Conservation (phyloP, 2,329 filamentous ascomycete genomes). For the Dactylonectria macrodidyma region DNA sequence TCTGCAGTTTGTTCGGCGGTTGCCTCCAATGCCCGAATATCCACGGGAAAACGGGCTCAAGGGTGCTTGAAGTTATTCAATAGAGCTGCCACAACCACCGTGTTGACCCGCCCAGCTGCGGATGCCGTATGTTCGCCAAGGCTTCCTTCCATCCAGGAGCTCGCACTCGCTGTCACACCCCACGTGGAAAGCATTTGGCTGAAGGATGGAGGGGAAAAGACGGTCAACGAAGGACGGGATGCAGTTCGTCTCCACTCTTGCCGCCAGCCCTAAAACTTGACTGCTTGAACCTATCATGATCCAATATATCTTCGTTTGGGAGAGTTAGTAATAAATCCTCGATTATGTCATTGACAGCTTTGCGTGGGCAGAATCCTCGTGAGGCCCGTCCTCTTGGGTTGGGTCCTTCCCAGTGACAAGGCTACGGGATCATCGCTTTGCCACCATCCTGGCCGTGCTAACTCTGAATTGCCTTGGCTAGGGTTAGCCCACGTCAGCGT, state of each 20-base stretch:
- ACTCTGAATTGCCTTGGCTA: slow-evolving; percentile 9
- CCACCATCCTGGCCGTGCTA: not conserved
- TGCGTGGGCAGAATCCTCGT: not conserved
- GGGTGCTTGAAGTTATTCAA: not conserved
- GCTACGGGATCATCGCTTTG: not conserved
- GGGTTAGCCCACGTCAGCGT: slow-evolving; percentile 28
- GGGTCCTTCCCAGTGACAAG: not conserved
- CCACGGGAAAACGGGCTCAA: not conserved
- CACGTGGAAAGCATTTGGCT: not conserved
- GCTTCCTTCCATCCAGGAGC: not conserved
- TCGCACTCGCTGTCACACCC: not conserved
- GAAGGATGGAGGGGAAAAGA: not conserved
- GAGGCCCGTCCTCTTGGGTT: not conserved
- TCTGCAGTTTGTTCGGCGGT: no score
- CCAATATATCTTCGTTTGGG: no score
- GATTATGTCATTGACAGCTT: not conserved
- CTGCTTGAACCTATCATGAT: not conserved
- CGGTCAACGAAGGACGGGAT: not conserved
- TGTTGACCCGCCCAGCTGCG: not conserved
- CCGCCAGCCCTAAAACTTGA: not conserved
- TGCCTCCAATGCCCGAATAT: not conserved
- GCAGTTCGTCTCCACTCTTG: not conserved
- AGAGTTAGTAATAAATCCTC: not conserved
- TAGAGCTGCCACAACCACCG: slow-evolving; percentile 2
- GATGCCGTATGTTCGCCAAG: not conserved